Evolutionary conservation across 257 asterid species (phyloP).

Genomic region (Nicotiana knightiana): DNA sequence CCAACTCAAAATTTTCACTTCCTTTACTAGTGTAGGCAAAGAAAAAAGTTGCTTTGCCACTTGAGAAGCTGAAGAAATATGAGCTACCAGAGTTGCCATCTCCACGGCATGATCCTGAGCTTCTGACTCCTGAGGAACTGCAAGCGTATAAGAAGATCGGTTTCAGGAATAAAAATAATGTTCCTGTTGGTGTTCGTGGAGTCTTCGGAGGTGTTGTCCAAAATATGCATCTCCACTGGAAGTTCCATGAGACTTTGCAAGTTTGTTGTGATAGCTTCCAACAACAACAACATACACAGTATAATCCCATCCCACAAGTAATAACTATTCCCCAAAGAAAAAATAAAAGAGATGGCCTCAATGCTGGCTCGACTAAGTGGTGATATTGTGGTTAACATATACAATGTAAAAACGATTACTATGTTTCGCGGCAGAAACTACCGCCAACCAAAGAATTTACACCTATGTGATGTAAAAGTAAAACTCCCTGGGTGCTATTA

Average conservation of each 20-base stretch:
- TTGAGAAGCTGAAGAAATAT: constrained; percentile 88
- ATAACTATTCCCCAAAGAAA: constrained; percentile 53
- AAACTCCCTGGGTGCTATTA: background rate
- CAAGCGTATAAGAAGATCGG: constrained; percentile 94
- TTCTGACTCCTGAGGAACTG: constrained; percentile 77
- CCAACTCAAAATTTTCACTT: constrained; percentile 6
- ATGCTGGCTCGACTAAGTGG: constrained; percentile 95
- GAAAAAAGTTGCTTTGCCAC: constrained; percentile 94
- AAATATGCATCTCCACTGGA: constrained; percentile 99
- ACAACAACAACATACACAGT: too few relatives aligned
- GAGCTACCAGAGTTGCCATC: constrained; percentile 96
- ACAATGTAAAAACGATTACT: constrained; percentile 79
- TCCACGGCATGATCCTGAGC: constrained; percentile 93
- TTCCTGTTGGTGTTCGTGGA: constrained; percentile 98
- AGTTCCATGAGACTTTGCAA: constrained; percentile 97
- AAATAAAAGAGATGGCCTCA: constrained; percentile 87
- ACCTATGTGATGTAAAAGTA: background rate
- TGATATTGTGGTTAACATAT: constrained; percentile 79
- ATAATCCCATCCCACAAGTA: too few relatives aligned
- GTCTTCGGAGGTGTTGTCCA: constrained; percentile 99
- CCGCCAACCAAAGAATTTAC: constrained; percentile 87
- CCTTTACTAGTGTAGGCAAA: constrained; percentile 67
- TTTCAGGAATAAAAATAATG: constrained; percentile 80
- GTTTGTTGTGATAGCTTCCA: constrained; percentile 83
- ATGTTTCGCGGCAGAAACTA: constrained; percentile 97